Evolutionary conservation across 352 stramenopile genomes (phyloP), one percentile per base, ranked within the genome.

Genomic region (Phytopythium helicoides): DNA sequence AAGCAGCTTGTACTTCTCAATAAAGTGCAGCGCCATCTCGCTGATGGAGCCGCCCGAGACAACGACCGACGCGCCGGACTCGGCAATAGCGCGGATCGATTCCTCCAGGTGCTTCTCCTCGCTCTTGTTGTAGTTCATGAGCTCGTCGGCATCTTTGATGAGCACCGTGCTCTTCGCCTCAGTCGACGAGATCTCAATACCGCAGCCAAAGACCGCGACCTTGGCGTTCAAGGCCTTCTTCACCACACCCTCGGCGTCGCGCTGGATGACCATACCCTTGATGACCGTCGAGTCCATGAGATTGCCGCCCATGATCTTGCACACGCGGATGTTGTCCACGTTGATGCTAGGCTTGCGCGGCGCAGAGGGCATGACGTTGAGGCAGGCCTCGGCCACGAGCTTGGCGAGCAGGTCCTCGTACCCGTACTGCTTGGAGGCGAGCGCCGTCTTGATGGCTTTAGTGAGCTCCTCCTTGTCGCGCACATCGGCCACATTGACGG

Each of bases 71-170:
- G 95, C 87, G 36, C 97, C 97, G 4, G 89, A 94, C 48, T 98
- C 91, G 28, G 94, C 94, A 68, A 99, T 99, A 39, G 73, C 85
- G 58, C 96, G 95, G 54, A 99, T 95, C 28, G 97, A 95, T 72
- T 99, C 96, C 58, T 99, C 97, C 64, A 99, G 92, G 67, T 96
- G 94, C 56, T 93, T 89, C 78, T 99, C 97, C 75, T 99, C 97
- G 25, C 89, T 94, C 80, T 98, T 98, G 86, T 99, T 99, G 92
- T 99, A 99, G 75, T 97, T 98, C 81, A 98, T 98, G 58, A 99
- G 87, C 79, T 99, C 97, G 47, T 99, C 96, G 11, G 97, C 97
- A 57, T 90, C 98, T 76, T 99, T 98, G 73, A 99, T 98, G n/a
- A 99, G 81, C 52, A 99, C 97, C 3, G 97, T 99, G 68, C 97